Conservation (phyloP, 2,329 filamentous ascomycete species). For the Paecilomyces sp. region DNA sequence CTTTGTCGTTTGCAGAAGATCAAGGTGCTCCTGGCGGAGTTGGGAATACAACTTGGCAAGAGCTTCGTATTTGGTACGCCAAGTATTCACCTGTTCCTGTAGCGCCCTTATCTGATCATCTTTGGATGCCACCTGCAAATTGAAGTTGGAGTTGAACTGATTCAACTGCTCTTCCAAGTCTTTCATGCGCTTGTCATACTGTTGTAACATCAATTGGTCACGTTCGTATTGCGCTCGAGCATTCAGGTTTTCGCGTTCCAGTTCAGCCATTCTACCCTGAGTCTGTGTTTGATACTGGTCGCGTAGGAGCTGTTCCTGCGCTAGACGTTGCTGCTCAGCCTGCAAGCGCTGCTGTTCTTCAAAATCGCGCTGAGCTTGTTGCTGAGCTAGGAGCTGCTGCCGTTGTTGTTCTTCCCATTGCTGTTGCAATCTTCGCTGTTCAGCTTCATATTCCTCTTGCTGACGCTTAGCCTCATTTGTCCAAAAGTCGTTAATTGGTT, state of each 20-base stretch:
- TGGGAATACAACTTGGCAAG: constrained; percentile 96
- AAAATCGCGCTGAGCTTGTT: constrained; percentile 88
- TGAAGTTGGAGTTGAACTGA: constrained; percentile 74
- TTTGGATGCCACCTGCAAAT: constrained; percentile 78
- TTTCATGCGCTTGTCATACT: constrained; percentile 93
- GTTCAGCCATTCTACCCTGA: constrained; percentile 87
- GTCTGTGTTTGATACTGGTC: constrained; percentile 93
- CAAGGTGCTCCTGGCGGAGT: constrained; percentile 86
- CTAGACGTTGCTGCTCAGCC: constrained; percentile 80
- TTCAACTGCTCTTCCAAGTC: constrained; percentile 79
- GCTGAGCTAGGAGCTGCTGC: constrained; percentile 72
- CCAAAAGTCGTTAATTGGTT: constrained; percentile 97
- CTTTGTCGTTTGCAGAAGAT: constrained; percentile 94
- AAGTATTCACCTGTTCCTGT: constrained; percentile 96
- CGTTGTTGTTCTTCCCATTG: constrained; percentile 76
- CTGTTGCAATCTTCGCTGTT: constrained; percentile 81
- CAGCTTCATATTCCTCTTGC: constrained; percentile 90
- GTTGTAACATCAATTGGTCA: constrained; percentile 94
- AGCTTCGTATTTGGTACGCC: constrained; percentile 94
- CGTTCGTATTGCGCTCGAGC: constrained; percentile 91
- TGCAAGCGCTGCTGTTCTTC: constrained; percentile 87
- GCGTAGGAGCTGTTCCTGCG: constrained; percentile 80
- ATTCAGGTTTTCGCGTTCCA: constrained; percentile 91
- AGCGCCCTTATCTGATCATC: constrained; percentile 90
- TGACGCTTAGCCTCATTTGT: constrained; percentile 85